Percentiles rank a stretch among this genome's conserved stretches.
Conservation (phyloP, 164 flowering plant species). For the Tetracentron sinense region DNA sequence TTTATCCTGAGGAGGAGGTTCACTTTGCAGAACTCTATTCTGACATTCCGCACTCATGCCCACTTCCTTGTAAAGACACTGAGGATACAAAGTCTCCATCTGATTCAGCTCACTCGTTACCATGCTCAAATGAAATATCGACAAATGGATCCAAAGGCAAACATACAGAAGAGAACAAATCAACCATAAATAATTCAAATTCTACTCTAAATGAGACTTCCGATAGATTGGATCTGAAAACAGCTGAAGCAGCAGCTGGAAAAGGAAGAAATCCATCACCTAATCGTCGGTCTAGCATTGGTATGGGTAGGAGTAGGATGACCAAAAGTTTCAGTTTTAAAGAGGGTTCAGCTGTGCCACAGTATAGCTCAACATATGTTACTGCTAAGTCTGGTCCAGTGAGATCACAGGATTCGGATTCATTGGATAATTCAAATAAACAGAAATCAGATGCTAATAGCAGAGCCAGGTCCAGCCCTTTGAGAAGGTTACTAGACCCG, state of each 20-base stretch:
- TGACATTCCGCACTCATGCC: conserved; percentile 49
- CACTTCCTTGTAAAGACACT: conserved; percentile 31
- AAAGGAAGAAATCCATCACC: conserved; percentile 49
- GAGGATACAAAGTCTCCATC: conserved; percentile 19
- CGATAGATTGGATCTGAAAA: conserved; percentile 19
- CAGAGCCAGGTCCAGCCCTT: conserved; percentile 67
- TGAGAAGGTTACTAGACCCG: conserved; percentile 79
- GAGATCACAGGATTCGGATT: conserved; percentile 24
- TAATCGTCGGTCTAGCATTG: conserved; percentile 36
- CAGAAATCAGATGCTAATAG: conserved; percentile 27
- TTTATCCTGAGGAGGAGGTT: conserved; percentile 19
- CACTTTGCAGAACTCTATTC: conserved; percentile 22
- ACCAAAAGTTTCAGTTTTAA: conserved; percentile 67
- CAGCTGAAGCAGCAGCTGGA: conserved; percentile 12
- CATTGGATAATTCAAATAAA: conserved; percentile 16
- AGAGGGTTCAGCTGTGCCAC: conserved; percentile 46
- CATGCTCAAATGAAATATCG: conserved; percentile 12
- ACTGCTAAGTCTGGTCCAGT: conserved; percentile 46
- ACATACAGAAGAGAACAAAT: conserved; percentile 9
- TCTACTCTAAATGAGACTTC: conserved; percentile 11
- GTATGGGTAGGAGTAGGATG: conserved; percentile 44
- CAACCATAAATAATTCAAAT: conserved; percentile 7
- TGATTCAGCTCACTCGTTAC: conserved; percentile 12
- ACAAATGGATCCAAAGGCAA: conserved; percentile 3
- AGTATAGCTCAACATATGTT: conserved; percentile 37